A percentile compares a stretch with the other conserved stretches of the same genome.
phyloP scores from a whole-genome alignment of 352 stramenopile species.

The Pythium vanterpoolii region DNA sequence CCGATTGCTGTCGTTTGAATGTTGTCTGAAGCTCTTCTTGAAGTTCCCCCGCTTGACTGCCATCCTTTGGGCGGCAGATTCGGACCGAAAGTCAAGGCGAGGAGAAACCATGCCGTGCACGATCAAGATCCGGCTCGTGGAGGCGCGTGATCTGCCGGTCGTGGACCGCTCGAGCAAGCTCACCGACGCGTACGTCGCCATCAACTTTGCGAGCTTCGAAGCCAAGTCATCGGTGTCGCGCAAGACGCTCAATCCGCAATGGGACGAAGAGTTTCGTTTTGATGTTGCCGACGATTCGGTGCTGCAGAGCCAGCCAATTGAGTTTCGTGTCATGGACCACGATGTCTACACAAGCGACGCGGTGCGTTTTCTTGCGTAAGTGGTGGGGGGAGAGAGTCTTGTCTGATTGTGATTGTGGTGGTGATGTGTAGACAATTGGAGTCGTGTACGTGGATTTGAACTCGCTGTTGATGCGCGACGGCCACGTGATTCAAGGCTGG shows the following conservation, averaged over 20 bases:
- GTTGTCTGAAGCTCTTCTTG: constrained; percentile 12
- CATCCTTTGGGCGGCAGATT: background rate
- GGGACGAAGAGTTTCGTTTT: constrained; percentile 98
- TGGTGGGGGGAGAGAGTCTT: background rate
- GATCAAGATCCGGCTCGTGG: constrained; percentile 89
- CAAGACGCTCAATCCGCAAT: constrained; percentile 95
- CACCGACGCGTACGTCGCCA: constrained; percentile 82
- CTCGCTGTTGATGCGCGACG: constrained; percentile 94
- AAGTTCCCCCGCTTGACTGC: constrained; percentile 9
- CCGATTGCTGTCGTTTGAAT: constrained; percentile 5
- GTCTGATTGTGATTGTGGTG: background rate
- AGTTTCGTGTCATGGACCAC: constrained; percentile 97
- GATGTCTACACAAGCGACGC: constrained; percentile 93
- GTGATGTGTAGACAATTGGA: constrained; percentile 79
- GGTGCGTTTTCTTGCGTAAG: constrained; percentile 15
- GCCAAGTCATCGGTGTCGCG: constrained; percentile 89
- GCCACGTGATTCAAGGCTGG: constrained; percentile 94
- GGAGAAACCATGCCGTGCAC: constrained; percentile 81
- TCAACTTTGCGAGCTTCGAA: constrained; percentile 85
- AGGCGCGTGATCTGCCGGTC: constrained; percentile 85
- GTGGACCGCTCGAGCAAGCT: constrained; percentile 84
- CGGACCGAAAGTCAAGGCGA: background rate
- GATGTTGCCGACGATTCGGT: constrained; percentile 97
- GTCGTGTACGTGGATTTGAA: constrained; percentile 98
- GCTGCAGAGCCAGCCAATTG: constrained; percentile 97